phyloP scores from a whole-genome alignment of 2,329 filamentous ascomycete genomes.

The Colletotrichum costaricense region DNA sequence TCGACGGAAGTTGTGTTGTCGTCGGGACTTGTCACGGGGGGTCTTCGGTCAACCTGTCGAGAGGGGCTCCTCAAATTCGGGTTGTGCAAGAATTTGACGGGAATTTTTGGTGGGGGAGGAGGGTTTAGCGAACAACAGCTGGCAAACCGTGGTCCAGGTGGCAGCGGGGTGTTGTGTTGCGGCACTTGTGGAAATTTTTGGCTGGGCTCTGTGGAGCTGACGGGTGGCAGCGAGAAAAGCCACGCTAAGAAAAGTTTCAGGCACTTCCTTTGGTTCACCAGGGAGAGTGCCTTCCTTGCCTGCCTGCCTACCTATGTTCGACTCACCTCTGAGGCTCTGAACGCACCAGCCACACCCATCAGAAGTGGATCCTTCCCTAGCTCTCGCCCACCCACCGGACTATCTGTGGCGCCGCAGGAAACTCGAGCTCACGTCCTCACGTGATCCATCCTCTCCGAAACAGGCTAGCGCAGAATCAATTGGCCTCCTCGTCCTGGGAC shows the following conservation, averaged over 20 bases:
- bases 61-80: slow-evolving; percentile 33
- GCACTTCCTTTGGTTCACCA: background rate
- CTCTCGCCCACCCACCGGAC: slow-evolving; percentile 1
- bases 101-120: slow-evolving; percentile 34
- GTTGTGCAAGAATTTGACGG: slow-evolving; percentile 24
- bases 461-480: slow-evolving; percentile 6
- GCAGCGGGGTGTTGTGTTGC: slow-evolving; percentile 4
- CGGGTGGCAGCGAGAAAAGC: slow-evolving; percentile 1
- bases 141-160: slow-evolving; percentile 17
- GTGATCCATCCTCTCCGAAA: background rate
- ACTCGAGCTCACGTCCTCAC: slow-evolving; percentile 20
- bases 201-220: background rate
- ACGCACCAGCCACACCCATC: background rate
- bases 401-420: background rate
- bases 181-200: background rate
- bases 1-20: slow-evolving; percentile 31
- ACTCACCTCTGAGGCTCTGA: background rate
- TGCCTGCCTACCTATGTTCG: background rate
- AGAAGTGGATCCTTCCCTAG: background rate
- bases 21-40: slow-evolving; percentile 34
- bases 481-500: background rate
- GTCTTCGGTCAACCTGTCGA: slow-evolving; percentile 22
- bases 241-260: slow-evolving; percentile 22
- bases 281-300: background rate
- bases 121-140: slow-evolving; percentile 35